Conservation (phyloP, 2,329 filamentous ascomycete genomes). For the Xylariaceae sp. region DNA sequence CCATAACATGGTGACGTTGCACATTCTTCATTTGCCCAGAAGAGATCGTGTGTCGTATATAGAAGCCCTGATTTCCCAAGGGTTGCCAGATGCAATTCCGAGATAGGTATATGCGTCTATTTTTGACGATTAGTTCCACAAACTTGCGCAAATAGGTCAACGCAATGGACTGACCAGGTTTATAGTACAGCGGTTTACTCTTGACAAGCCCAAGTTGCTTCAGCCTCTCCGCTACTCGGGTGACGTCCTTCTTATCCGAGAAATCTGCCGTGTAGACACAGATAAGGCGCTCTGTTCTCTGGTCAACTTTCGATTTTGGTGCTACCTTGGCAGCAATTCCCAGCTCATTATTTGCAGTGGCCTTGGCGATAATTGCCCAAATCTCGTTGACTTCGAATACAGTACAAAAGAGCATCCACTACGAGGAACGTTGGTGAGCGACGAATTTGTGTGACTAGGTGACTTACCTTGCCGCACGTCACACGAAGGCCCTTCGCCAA, state of each 20-base stretch:
- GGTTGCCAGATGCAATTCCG: constrained; percentile 65
- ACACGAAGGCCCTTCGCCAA: constrained; percentile 66
- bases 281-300: constrained; percentile 62
- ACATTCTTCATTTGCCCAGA: constrained; percentile 37
- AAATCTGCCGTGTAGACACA: constrained; percentile 84
- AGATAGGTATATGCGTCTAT: constrained; percentile 73
- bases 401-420: constrained; percentile 77
- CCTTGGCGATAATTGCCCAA: constrained; percentile 72
- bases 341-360: constrained; percentile 71
- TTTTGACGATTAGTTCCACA: constrained; percentile 3
- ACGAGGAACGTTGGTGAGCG: constrained; percentile 6
- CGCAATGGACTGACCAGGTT: constrained; percentile 62
- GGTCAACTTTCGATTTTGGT: constrained; percentile 55
- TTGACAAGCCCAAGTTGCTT: constrained; percentile 66
- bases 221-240: constrained; percentile 69
- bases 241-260: constrained; percentile 70
- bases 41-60: constrained; percentile 58
- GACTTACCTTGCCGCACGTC: constrained; percentile 68
- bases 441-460: constrained; percentile 1
- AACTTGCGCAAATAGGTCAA: neutral
- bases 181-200: constrained; percentile 74
- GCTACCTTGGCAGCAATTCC: constrained; percentile 78
- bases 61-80: constrained; percentile 67
- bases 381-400: constrained; percentile 61
- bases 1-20: neutral